phyloP scores from a whole-genome alignment of 2,329 filamentous ascomycete species.

The Triangularia verruculosa region DNA sequence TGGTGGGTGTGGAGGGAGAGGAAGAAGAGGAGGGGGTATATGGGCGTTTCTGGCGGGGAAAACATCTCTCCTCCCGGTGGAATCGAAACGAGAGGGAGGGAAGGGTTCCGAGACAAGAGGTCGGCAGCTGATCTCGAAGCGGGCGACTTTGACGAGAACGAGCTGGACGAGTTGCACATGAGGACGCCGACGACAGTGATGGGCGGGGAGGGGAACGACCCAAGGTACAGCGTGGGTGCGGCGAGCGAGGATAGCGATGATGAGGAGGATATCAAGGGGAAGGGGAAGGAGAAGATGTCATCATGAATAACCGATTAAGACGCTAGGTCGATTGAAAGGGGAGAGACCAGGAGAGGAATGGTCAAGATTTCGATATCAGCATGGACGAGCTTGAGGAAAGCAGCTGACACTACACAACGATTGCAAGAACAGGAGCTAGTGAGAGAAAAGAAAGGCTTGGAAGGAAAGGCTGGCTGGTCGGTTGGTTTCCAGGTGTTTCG shows the following conservation, averaged over 20 bases:
- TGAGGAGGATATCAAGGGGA: conserved; percentile 31
- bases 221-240: conserved; percentile 52
- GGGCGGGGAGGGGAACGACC: conserved; percentile 17
- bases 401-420: background rate
- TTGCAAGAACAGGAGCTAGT: background rate
- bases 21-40: conserved; percentile 54
- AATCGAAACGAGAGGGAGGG: conserved; percentile 38
- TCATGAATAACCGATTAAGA: background rate
- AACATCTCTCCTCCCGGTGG: conserved; percentile 14
- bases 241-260: conserved; percentile 60
- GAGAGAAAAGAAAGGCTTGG: background rate
- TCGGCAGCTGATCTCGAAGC: conserved; percentile 56
- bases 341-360: background rate
- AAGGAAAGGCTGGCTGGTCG: background rate
- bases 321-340: conserved; percentile 2
- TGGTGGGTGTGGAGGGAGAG: conserved; percentile 65
- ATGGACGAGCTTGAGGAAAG: background rate
- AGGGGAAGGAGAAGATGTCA: conserved; percentile 19
- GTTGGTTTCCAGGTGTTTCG: background rate
- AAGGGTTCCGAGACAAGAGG: conserved; percentile 47
- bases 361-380: background rate
- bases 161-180: conserved; percentile 59
- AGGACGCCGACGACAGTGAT: conserved; percentile 44
- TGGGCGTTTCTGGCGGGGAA: conserved; percentile 44
- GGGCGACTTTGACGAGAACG: conserved; percentile 63